Conservation (phyloP, 345 rosid species). For the Pelargonium nanum region DNA sequence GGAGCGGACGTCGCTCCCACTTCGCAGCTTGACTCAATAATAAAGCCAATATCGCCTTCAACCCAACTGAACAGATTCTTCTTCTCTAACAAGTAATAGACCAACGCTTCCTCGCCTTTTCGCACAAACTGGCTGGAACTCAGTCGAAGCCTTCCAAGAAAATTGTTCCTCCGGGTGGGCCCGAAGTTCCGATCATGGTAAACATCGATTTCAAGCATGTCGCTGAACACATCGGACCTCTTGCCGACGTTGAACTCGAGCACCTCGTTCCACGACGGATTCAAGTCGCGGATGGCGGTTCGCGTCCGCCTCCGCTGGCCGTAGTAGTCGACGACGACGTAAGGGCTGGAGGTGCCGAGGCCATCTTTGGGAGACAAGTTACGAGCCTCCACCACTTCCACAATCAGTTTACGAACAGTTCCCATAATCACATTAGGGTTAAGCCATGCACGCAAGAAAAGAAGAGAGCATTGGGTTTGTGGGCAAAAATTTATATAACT, state of each 20-base stretch:
- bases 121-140: constrained; percentile 62
- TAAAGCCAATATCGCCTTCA: constrained; percentile 74
- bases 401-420: constrained; percentile 42
- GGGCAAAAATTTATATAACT: not conserved
- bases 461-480: not conserved
- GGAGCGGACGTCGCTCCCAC: too few species aligned
- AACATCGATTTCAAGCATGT: constrained; percentile 62
- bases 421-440: constrained; percentile 20
- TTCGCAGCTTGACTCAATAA: too few species aligned
- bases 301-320: constrained; percentile 62
- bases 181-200: constrained; percentile 66
- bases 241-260: constrained; percentile 57
- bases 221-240: constrained; percentile 47
- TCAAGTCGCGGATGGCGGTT: constrained; percentile 49
- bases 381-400: constrained; percentile 74
- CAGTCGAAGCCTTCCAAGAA: constrained; percentile 56
- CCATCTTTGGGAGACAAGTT: constrained; percentile 69
- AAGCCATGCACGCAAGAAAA: too few species aligned
- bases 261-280: constrained; percentile 65
- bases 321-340: constrained; percentile 61
- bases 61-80: constrained; percentile 49
- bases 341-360: constrained; percentile 83
- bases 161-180: constrained; percentile 51
- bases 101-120: constrained; percentile 77
- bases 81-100: constrained; percentile 58